Percentiles rank a stretch among this genome's conserved stretches.
These are phyloP conservation scores for Lentinula novae-zelandiae DNA, from an alignment of 1,284 basidiomycete genomes.

Conservation along the genomic window DNA sequence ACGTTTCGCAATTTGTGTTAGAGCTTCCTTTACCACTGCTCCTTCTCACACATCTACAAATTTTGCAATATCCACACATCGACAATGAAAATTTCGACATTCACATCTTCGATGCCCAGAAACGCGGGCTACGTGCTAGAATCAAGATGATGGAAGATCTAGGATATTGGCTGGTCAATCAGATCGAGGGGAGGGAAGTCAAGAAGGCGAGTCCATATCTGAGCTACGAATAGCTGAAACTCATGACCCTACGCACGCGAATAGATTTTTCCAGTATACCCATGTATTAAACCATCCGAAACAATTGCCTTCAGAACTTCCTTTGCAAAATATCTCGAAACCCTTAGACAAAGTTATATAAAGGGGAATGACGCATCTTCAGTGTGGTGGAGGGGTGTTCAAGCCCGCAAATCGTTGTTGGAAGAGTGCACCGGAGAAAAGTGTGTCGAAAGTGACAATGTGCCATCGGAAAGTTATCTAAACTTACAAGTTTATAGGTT, in stretches of 20 bases:
- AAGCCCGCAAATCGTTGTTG: constrained; percentile 48
- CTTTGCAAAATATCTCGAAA: constrained; percentile 46
- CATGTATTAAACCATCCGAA: constrained; percentile 46
- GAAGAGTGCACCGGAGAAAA: constrained; percentile 52
- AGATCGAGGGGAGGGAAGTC: constrained; percentile 33
- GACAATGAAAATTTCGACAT: constrained; percentile 35
- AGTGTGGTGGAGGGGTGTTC: constrained; percentile 50
- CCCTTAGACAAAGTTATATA: constrained; percentile 34
- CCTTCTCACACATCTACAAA: constrained; percentile 12
- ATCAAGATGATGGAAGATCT: constrained; percentile 50
- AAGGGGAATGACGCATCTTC: constrained; percentile 20
- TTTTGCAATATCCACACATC: constrained; percentile 10
- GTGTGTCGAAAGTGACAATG: constrained; percentile 25
- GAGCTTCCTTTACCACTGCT: constrained; percentile 8
- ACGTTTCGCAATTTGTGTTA: neutral
- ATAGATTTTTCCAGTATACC: constrained; percentile 45
- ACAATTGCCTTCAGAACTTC: constrained; percentile 45
- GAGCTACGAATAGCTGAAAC: neutral
- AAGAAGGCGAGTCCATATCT: neutral
- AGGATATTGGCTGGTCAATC: constrained; percentile 43
- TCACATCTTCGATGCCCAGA: constrained; percentile 38
- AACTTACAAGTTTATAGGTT: constrained; percentile 33
- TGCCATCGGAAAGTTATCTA: neutral
- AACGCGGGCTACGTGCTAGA: constrained; percentile 44
- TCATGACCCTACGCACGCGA: neutral